Percentiles rank a stretch among this genome's conserved stretches.
These are phyloP conservation scores for Solanum gracilifrons DNA, from an alignment of 257 asterid species.

Conservation along the genomic window DNA sequence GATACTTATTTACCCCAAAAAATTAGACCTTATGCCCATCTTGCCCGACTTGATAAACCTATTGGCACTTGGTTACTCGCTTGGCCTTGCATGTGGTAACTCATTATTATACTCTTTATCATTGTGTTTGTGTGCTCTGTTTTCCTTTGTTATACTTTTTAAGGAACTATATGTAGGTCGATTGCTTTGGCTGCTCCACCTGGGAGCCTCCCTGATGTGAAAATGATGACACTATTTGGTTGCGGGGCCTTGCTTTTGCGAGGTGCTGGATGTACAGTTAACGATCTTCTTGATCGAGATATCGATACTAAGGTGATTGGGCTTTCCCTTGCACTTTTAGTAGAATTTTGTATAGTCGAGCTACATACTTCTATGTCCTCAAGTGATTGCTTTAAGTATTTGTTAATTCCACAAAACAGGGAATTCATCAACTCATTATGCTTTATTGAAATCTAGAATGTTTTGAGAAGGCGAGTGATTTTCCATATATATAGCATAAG, in stretches of 20 bases:
- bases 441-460: not conserved
- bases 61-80: slow-evolving; percentile 95
- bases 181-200: slow-evolving; percentile 76
- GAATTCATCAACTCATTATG: not conserved
- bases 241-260: slow-evolving; percentile 80
- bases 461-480: not conserved
- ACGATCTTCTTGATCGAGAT: slow-evolving; percentile 87
- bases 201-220: slow-evolving; percentile 75
- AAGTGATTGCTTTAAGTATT: not conserved
- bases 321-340: not conserved
- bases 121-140: not conserved
- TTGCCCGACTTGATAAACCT: slow-evolving; percentile 84
- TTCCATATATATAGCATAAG: not conserved
- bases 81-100: slow-evolving; percentile 96
- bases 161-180: slow-evolving; percentile 44
- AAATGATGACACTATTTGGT: slow-evolving; percentile 80
- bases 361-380: not conserved
- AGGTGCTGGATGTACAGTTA: slow-evolving; percentile 90
- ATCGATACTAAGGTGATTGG: slow-evolving; percentile 62
- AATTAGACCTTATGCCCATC: slow-evolving; percentile 56
- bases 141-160: not conserved
- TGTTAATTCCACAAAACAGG: not conserved
- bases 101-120: not conserved
- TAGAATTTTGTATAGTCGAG: not conserved
- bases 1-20: slow-evolving; percentile 63